phyloP scores from a whole-genome alignment of 106 monocot genomes.

The Alisma plantagoaquatica region DNA sequence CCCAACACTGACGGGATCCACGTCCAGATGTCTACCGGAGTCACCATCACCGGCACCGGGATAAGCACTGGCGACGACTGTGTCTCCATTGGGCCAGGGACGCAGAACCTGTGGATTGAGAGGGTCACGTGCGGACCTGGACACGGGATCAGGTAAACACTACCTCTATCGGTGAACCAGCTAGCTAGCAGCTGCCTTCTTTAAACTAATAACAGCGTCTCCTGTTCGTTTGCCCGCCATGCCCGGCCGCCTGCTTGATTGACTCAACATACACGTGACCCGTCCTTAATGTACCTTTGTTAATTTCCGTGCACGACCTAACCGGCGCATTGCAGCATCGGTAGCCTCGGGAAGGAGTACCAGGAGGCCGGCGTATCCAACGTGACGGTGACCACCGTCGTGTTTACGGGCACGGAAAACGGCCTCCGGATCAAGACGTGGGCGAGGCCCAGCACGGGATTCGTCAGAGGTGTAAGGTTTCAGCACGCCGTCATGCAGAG shows the following conservation, averaged over 20 bases:
- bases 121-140: constrained; percentile 30
- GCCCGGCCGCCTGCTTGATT: no score
- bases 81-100: constrained; percentile 27
- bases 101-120: constrained; percentile 21
- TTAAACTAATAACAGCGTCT: no score
- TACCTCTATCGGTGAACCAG: no score
- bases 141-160: constrained; percentile 38
- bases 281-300: no score
- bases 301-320: no score
- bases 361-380: constrained; percentile 30
- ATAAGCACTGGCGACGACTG: constrained; percentile 44
- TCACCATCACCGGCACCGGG: constrained; percentile 14
- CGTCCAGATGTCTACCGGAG: constrained; percentile 12
- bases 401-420: constrained; percentile 19
- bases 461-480: constrained; percentile 13
- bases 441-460: constrained; percentile 22
- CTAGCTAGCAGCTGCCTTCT: no score
- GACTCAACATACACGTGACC: no score
- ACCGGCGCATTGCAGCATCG: no score
- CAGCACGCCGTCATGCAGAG: constrained; percentile 19
- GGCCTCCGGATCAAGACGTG: constrained; percentile 40
- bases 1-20: constrained; percentile 41
- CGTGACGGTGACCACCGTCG: constrained; percentile 21
- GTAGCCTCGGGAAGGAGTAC: constrained; percentile 24
- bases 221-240: no score